Percentiles rank a stretch among this genome's conserved stretches.
phyloP scores from a whole-genome alignment of 2,329 filamentous ascomycete species.

The Penicillium thymicola region DNA sequence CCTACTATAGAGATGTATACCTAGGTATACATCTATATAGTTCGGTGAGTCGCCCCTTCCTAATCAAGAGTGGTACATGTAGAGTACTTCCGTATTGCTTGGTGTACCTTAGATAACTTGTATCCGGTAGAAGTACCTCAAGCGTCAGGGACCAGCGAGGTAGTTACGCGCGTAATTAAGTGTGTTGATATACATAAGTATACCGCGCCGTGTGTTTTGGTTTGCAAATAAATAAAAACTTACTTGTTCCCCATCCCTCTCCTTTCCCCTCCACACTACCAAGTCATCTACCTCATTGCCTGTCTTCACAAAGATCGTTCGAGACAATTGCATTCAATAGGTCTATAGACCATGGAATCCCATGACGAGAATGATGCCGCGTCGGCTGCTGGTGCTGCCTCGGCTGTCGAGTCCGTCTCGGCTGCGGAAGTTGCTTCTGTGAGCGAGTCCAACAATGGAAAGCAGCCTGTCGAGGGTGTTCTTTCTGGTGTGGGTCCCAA shows the following conservation, averaged over 20 bases:
- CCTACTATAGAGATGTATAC: too few species aligned
- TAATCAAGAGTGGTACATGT: neutral
- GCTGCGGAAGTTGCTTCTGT: neutral
- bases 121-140: neutral
- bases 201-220: too few species aligned
- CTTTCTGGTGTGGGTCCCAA: constrained; percentile 5
- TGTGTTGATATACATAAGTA: neutral
- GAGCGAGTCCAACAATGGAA: neutral
- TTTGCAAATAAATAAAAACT: neutral
- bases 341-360: neutral
- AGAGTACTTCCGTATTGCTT: neutral
- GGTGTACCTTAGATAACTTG: too few species aligned
- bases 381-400: neutral
- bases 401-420: neutral
- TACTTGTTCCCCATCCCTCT: neutral
- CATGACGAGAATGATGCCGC: neutral
- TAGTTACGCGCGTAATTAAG: too few species aligned
- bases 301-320: neutral
- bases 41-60: neutral
- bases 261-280: neutral
- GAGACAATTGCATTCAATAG: neutral
- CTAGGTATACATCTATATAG: neutral
- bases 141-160: neutral
- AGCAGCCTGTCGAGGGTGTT: neutral
- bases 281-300: neutral